Percentiles rank a stretch among this genome's conserved stretches.
These are phyloP conservation scores for Plasmodium vivax DNA, from an alignment of 169 alveolate genomes.

Conservation along the genomic window DNA sequence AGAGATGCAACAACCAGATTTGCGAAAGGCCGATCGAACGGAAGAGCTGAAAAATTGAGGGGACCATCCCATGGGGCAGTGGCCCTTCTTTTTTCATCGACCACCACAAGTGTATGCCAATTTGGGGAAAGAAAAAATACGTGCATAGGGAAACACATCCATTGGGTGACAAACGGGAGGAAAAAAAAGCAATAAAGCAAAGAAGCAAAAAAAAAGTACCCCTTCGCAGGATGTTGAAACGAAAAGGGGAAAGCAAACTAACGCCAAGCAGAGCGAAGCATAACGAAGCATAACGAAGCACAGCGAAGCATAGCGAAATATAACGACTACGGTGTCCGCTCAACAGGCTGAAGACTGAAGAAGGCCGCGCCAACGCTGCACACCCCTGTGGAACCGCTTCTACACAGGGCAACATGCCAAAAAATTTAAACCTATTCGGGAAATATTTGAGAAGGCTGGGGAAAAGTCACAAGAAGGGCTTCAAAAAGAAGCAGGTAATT, in stretches of 20 bases:
- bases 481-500: constrained; percentile 86
- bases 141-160: not conserved
- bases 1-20: not conserved
- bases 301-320: not conserved
- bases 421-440: constrained; percentile 82
- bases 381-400: not conserved
- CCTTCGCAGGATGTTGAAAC: not conserved
- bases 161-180: not conserved
- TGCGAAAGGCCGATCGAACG: not conserved
- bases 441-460: constrained; percentile 85
- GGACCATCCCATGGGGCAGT: not conserved
- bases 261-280: not conserved
- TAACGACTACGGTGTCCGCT: not conserved
- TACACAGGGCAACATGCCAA: constrained; percentile 74
- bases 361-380: not conserved
- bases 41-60: not conserved
- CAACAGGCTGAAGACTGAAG: not conserved
- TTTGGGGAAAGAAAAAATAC: not conserved
- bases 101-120: not conserved
- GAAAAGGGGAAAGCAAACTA: not conserved
- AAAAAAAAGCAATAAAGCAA: not conserved
- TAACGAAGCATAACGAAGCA: not conserved
- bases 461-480: constrained; percentile 80
- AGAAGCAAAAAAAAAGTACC: not conserved
- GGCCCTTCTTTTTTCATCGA: not conserved